Conservation (phyloP, 2,329 filamentous ascomycete species). For the Hypoxylon sp. region DNA sequence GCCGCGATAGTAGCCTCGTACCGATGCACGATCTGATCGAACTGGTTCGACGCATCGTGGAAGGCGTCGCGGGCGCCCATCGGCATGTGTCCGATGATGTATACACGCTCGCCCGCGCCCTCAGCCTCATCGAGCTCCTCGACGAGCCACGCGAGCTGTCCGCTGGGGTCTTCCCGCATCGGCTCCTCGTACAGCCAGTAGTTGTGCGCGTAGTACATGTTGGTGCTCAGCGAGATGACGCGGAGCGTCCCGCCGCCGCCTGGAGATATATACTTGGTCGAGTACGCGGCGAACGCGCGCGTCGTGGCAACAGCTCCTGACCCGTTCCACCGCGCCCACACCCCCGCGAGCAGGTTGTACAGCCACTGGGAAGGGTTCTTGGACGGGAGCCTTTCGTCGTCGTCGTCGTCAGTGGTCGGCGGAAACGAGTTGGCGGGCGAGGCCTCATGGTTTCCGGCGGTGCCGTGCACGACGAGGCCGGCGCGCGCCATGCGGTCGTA, state of each 20-base stretch:
- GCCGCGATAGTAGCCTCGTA: conserved; percentile 62
- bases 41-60: conserved; percentile 59
- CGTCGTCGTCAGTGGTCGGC: conserved; percentile 49
- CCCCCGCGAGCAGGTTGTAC: conserved; percentile 56
- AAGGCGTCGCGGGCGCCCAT: conserved; percentile 59
- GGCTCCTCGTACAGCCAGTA: conserved; percentile 61
- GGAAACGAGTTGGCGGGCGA: conserved; percentile 62
- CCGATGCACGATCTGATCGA: conserved; percentile 62
- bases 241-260: conserved; percentile 54
- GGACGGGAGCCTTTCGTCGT: conserved; percentile 28
- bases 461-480: conserved; percentile 58
- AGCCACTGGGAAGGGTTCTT: conserved; percentile 55
- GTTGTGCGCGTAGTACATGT: conserved; percentile 66
- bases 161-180: conserved; percentile 59
- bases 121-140: conserved; percentile 62
- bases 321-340: conserved; percentile 60
- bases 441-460: conserved; percentile 65
- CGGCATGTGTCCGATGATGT: conserved; percentile 66
- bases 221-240: conserved; percentile 67
- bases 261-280: conserved; percentile 50
- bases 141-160: conserved; percentile 62
- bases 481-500: conserved; percentile 56
- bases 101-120: conserved; percentile 59
- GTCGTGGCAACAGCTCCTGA: conserved; percentile 46
- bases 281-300: conserved; percentile 58